Conservation (phyloP, 2,329 filamentous ascomycete genomes). For the Fusarium fracticaudum region DNA sequence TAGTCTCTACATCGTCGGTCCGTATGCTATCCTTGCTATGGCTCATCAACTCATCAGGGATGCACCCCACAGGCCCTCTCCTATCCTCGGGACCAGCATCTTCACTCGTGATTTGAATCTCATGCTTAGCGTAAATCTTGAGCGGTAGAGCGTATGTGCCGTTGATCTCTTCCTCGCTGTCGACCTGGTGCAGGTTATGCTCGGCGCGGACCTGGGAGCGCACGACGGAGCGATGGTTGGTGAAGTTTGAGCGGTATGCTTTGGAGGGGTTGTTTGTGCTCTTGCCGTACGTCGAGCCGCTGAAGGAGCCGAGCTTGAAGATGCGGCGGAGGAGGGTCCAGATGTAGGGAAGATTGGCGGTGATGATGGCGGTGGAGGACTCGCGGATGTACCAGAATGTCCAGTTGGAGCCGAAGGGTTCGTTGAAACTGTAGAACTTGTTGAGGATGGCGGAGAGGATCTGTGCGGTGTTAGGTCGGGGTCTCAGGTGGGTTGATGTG, state of each 20-base stretch:
- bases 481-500: background rate
- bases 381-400: constrained; percentile 57
- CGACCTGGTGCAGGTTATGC: constrained; percentile 40
- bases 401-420: constrained; percentile 52
- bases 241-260: constrained; percentile 41
- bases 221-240: constrained; percentile 38
- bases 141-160: constrained; percentile 46
- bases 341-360: constrained; percentile 54
- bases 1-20: constrained; percentile 37
- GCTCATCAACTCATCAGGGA: constrained; percentile 28
- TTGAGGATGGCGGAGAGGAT: constrained; percentile 61
- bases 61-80: constrained; percentile 31
- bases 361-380: constrained; percentile 54
- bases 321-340: constrained; percentile 52
- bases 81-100: constrained; percentile 36
- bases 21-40: constrained; percentile 35
- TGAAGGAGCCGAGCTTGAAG: constrained; percentile 50
- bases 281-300: constrained; percentile 45
- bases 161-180: constrained; percentile 53
- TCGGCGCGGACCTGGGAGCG: constrained; percentile 37
- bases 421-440: constrained; percentile 54
- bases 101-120: constrained; percentile 44
- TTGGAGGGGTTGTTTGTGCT: constrained; percentile 39
- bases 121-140: constrained; percentile 50
- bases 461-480: constrained; percentile 40